Conservation (phyloP, 371 early-diverging fungal species). For the Rhizomucor miehei region DNA sequence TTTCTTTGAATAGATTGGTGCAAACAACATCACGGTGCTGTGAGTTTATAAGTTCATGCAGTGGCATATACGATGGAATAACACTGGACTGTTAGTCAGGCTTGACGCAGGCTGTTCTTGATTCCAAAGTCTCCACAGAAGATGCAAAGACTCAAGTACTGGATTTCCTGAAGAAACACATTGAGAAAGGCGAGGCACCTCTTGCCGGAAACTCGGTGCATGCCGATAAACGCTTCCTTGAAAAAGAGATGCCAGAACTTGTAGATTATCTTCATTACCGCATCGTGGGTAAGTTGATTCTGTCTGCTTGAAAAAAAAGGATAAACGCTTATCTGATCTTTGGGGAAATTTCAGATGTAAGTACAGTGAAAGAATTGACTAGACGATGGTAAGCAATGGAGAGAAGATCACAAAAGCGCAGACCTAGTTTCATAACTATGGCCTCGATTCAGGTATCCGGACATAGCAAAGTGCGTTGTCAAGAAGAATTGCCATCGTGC, state of each 20-base stretch:
- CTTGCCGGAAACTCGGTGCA: slow-evolving; percentile 95
- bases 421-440: background rate
- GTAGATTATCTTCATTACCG: slow-evolving; percentile 85
- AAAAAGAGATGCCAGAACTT: slow-evolving; percentile 79
- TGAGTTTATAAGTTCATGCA: slow-evolving; percentile 20
- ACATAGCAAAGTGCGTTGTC: slow-evolving; percentile 39
- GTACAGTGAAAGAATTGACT: slow-evolving; percentile 86
- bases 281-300: slow-evolving; percentile 55
- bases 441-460: slow-evolving; percentile 27
- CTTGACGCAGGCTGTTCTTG: slow-evolving; percentile 77
- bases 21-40: slow-evolving; percentile 76
- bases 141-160: slow-evolving; percentile 75
- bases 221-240: slow-evolving; percentile 81
- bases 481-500: slow-evolving; percentile 74
- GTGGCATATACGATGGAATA: background rate
- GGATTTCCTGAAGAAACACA: slow-evolving; percentile 68
- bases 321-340: too few species aligned
- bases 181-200: slow-evolving; percentile 62
- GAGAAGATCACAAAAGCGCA: too few species aligned
- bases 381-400: slow-evolving; percentile 62
- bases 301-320: too few species aligned
- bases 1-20: slow-evolving; percentile 81
- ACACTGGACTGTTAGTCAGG: slow-evolving; percentile 60
- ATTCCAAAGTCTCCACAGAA: slow-evolving; percentile 60
- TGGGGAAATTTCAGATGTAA: too few species aligned